Evolutionary conservation across 2,329 filamentous ascomycete genomes (phyloP).

Genomic region (Bipolaris gigantea): DNA sequence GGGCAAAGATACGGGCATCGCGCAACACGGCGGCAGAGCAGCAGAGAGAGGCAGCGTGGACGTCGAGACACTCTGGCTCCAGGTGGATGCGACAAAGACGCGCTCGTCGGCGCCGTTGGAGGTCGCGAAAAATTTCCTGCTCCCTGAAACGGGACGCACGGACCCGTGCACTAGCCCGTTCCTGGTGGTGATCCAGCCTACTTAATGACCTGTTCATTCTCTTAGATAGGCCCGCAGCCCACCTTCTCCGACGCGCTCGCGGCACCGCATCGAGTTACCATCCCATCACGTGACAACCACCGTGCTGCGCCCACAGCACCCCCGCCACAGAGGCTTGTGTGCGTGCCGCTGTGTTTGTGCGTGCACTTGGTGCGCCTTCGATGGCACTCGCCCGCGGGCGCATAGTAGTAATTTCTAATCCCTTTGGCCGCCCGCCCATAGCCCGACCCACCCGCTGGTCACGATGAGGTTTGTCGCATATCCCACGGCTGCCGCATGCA

Average conservation of each 20-base stretch:
- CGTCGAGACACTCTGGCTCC: neutral
- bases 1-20: neutral
- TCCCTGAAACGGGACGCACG: slow-evolving; percentile 33
- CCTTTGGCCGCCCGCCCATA: slow-evolving; percentile 10
- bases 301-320: slow-evolving; percentile 1
- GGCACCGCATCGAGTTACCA: slow-evolving; percentile 30
- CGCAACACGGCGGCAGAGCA: neutral
- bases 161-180: slow-evolving; percentile 23
- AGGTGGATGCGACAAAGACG: neutral
- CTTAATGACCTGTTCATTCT: slow-evolving; percentile 24
- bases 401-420: slow-evolving; percentile 37
- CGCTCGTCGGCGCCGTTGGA: slow-evolving; percentile 25
- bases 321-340: neutral
- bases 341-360: neutral
- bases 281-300: slow-evolving; percentile 28
- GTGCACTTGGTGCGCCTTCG: slow-evolving; percentile 6
- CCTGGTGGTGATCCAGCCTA: slow-evolving; percentile 20
- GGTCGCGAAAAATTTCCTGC: slow-evolving; percentile 31
- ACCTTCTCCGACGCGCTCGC: slow-evolving; percentile 34
- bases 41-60: neutral
- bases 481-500: slow-evolving; percentile 25
- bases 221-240: slow-evolving; percentile 36
- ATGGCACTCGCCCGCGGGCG: slow-evolving; percentile 28
- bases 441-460: slow-evolving; percentile 14
- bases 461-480: slow-evolving; percentile 36